These are phyloP conservation scores for Tuber borchii DNA, from an alignment of 495 filamentous ascomycete genomes.

Conservation along the genomic window DNA sequence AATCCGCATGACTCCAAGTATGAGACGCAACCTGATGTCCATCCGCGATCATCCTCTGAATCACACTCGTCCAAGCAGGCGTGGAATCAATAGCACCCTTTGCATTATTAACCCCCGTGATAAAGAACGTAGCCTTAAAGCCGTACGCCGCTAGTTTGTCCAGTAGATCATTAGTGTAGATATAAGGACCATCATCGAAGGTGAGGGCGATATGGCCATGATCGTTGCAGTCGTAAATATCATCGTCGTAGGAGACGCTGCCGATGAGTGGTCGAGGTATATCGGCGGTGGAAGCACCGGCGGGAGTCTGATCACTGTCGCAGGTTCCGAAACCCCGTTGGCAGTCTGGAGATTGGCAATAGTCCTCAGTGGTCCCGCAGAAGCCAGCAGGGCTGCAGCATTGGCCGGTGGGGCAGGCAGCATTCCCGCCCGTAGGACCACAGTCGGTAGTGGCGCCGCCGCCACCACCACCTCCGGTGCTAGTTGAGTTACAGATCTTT, in stretches of 20 bases:
- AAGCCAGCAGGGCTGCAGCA: slow-evolving; percentile 54
- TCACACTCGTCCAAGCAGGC: slow-evolving; percentile 48
- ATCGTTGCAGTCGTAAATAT: slow-evolving; percentile 58
- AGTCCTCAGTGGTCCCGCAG: slow-evolving; percentile 48
- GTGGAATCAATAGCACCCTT: slow-evolving; percentile 54
- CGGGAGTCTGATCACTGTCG: slow-evolving; percentile 52
- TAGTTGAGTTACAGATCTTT: not conserved
- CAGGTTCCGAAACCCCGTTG: slow-evolving; percentile 54
- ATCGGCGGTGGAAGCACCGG: slow-evolving; percentile 51
- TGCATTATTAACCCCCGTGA: slow-evolving; percentile 61
- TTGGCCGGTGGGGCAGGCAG: slow-evolving; percentile 45
- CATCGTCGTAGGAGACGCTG: slow-evolving; percentile 48
- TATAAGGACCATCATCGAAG: slow-evolving; percentile 61
- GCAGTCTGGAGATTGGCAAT: slow-evolving; percentile 57
- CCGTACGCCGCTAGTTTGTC: slow-evolving; percentile 58
- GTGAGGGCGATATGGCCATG: slow-evolving; percentile 59
- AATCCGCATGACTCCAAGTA: slow-evolving; percentile 64
- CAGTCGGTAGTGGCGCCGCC: slow-evolving; percentile 36
- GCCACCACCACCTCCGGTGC: slow-evolving; percentile 10
- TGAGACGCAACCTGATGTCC: slow-evolving; percentile 70
- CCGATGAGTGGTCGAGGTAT: slow-evolving; percentile 50
- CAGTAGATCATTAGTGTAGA: slow-evolving; percentile 59
- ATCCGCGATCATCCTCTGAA: slow-evolving; percentile 56
- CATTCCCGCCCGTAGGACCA: slow-evolving; percentile 43
- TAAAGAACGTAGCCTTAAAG: slow-evolving; percentile 66